Base-by-base conservation (phyloP, 2,329 filamentous ascomycete genomes). In the Colletotrichum magnum region DNA sequence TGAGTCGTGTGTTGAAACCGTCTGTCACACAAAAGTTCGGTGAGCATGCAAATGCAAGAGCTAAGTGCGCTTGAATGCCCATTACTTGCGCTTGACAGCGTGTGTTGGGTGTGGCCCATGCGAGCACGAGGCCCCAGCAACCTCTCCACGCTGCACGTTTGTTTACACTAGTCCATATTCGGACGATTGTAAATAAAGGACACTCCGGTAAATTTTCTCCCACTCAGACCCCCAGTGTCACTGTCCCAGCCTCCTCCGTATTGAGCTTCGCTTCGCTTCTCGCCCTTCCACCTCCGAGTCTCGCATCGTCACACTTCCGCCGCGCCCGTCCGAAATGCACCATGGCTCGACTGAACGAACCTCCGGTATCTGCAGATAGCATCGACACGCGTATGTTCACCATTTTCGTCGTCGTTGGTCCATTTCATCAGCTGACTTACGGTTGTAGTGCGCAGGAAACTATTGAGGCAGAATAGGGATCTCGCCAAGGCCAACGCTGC, bases 321-420 rank as follows among this genome's bases (percentile, higher is more conserved):
- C 28, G 39, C 28, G 28, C 52, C 60, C 58, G 75, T 57, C 58
- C 60, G 75, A 68, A 73, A 80, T 81, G 84, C 84, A 79, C 80
- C 75, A 95, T 95, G 93, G 93, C 93, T 82, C 89, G 93, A 83
- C 87, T 95, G 74, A 95, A 95, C 83, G 93, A 94, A 85, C 88
- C 88, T 77, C 86, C 89, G 72, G 83, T 87, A 82, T 87, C 91
- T 76, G 86, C 85, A 78, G 92, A 94, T 81, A 90, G 85, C 77
- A 81, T 94, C 73, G 93, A 95, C 78, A 90, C 87, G 77, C 84
- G 92, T 94, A 85, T 79, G 91, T 87, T 71, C 45, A 50, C 21
- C 32, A 50, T 36, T 53, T 48, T 45, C 16, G 15, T 24, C 15
- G 6, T 24, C 15, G 6, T 16, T 10, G 18, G 16, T 56, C 48